Conservation (phyloP, 441 rosid genomes). For the Isatis lusitanica region DNA sequence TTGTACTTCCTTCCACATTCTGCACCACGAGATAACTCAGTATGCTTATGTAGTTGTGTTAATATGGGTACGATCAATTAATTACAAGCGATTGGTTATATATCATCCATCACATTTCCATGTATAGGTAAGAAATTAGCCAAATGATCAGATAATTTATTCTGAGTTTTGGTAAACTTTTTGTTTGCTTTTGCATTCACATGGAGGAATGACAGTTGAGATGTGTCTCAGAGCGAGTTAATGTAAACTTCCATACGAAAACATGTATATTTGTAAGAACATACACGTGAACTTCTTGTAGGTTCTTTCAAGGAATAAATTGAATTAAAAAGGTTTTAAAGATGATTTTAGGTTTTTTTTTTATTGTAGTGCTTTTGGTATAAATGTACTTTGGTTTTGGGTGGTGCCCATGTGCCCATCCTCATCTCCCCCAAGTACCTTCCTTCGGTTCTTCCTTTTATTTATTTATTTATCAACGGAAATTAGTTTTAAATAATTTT, state of each 20-base stretch:
- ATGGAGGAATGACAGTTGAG: conserved; percentile 29
- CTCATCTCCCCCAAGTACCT: conserved; percentile 3
- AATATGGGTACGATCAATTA: conserved; percentile 2
- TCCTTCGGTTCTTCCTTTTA: background rate
- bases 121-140: background rate
- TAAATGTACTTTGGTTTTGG: conserved; percentile 24
- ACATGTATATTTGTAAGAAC: conserved; percentile 21
- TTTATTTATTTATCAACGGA: background rate
- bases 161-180: too few relatives aligned
- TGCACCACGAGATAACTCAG: background rate
- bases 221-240: conserved; percentile 26
- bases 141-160: too few relatives aligned
- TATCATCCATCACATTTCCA: conserved; percentile 28
- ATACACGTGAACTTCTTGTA: conserved; percentile 37
- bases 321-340: conserved; percentile 13
- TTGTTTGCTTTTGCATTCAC: conserved; percentile 13
- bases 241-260: conserved; percentile 13
- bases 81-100: conserved; percentile 13
- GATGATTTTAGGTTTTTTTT: background rate
- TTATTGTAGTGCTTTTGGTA: conserved; percentile 20
- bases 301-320: conserved; percentile 34
- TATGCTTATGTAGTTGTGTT: background rate
- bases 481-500: background rate
- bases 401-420: conserved; percentile 36
- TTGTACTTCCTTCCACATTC: background rate